Percentiles rank a stretch among this genome's conserved stretches.
phyloP scores from a whole-genome alignment of 129 eudicot genomes.

The Ambrosia artemisiifolia region DNA sequence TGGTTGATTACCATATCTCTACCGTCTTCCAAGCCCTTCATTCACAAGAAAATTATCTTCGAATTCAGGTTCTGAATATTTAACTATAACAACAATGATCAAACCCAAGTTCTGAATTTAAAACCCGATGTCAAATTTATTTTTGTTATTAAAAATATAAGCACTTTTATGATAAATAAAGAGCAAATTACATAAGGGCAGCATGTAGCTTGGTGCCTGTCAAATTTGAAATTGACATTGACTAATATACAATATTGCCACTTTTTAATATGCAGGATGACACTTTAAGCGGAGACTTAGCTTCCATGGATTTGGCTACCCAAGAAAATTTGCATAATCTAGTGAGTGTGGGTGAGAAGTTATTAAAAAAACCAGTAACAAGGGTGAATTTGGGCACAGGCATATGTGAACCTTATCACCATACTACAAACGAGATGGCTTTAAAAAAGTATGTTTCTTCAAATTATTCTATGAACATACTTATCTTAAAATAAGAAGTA shows the following conservation, averaged over 20 bases:
- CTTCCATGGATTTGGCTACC: slow-evolving; percentile 45
- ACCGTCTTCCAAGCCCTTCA: slow-evolving; percentile 38
- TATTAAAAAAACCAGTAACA: slow-evolving; percentile 48
- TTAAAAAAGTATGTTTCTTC: slow-evolving; percentile 32
- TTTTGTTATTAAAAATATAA: too few species aligned
- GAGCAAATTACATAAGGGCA: too few species aligned
- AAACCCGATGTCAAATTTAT: too few species aligned
- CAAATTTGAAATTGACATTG: too few species aligned
- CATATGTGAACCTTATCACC: slow-evolving; percentile 20
- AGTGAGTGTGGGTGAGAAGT: slow-evolving; percentile 34
- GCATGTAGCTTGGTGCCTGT: too few species aligned
- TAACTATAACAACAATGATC: not conserved
- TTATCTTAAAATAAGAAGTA: not conserved
- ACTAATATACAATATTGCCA: too few species aligned
- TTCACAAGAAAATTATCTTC: slow-evolving; percentile 37
- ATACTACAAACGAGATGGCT: slow-evolving; percentile 43
- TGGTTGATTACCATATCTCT: slow-evolving; percentile 39
- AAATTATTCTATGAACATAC: not conserved
- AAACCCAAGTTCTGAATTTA: too few species aligned
- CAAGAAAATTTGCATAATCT: slow-evolving; percentile 41
- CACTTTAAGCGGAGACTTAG: slow-evolving; percentile 34
- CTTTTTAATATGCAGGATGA: slow-evolving; percentile 36
- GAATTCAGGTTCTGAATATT: slow-evolving; percentile 35
- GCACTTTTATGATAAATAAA: too few species aligned
- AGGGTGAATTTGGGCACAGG: slow-evolving; percentile 42